Evolutionary conservation across 176 grass and related monocot species (phyloP).

Genomic region (Stipa capillata): DNA sequence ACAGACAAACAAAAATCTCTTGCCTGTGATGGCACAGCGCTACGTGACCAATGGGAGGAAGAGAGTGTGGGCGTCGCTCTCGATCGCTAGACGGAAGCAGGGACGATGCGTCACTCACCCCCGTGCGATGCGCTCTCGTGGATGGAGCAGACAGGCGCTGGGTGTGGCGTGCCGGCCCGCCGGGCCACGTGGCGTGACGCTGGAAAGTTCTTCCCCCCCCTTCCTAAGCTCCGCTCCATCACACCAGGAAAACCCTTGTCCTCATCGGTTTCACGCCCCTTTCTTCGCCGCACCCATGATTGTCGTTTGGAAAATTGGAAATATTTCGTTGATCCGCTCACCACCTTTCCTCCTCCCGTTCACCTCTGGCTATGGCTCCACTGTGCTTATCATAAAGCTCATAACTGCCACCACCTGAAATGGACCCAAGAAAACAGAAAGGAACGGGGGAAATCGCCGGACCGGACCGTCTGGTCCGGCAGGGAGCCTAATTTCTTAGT

Average conservation of each 20-base stretch:
- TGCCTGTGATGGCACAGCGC: too few relatives aligned
- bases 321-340: not conserved
- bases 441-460: not conserved
- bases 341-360: not conserved
- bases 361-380: not conserved
- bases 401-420: not conserved
- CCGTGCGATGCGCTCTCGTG: too few relatives aligned
- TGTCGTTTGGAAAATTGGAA: too few relatives aligned
- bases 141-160: too few relatives aligned
- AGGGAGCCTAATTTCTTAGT: not conserved
- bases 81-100: too few relatives aligned
- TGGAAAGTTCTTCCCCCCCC: conserved; percentile 30
- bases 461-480: not conserved
- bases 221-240: not conserved
- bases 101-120: too few relatives aligned
- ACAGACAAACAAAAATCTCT: too few relatives aligned
- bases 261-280: not conserved
- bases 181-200: not conserved
- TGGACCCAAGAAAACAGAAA: not conserved
- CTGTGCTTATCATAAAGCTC: not conserved
- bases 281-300: not conserved
- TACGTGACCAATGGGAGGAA: too few relatives aligned
- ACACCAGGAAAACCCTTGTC: not conserved
- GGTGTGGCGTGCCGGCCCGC: too few relatives aligned
- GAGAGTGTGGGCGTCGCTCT: too few relatives aligned